Conservation (phyloP, 257 asterid species). For the Jacaranda mimosifolia region DNA sequence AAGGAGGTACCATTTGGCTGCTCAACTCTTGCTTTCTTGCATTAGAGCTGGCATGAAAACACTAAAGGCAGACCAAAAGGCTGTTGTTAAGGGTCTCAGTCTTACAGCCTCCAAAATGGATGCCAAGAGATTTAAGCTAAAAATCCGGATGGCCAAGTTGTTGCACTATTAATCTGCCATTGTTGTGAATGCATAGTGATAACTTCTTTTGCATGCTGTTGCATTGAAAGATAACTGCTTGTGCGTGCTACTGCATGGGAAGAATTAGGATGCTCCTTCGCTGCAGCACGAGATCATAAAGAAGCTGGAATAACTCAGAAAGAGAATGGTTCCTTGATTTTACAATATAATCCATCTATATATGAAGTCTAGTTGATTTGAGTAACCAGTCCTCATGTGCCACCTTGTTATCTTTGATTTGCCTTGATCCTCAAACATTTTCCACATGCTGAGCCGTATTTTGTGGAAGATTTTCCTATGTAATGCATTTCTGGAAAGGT, state of each 20-base stretch:
- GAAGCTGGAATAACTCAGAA: no score
- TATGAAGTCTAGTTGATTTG: no score
- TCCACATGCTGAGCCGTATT: no score
- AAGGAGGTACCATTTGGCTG: slow-evolving; percentile 67
- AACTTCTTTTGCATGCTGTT: background rate
- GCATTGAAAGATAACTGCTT: background rate
- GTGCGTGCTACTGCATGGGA: background rate
- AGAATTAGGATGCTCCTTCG: background rate
- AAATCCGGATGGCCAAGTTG: slow-evolving; percentile 59
- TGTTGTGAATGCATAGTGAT: background rate
- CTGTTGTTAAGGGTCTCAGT: slow-evolving; percentile 65
- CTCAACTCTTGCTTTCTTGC: slow-evolving; percentile 69
- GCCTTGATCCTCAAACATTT: no score
- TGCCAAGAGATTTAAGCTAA: slow-evolving; percentile 49
- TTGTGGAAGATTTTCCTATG: no score
- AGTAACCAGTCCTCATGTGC: no score
- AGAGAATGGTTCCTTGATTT: no score
- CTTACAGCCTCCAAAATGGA: slow-evolving; percentile 46
- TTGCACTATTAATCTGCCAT: slow-evolving; percentile 39
- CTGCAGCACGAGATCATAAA: slow-evolving; percentile 4
- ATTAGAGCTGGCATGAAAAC: slow-evolving; percentile 57
- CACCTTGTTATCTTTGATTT: no score
- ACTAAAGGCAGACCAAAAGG: slow-evolving; percentile 63
- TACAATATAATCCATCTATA: no score
- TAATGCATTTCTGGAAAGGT: no score